These are phyloP conservation scores for Triangularia verruculosa DNA, from an alignment of 2,329 filamentous ascomycete species.

Conservation along the genomic window DNA sequence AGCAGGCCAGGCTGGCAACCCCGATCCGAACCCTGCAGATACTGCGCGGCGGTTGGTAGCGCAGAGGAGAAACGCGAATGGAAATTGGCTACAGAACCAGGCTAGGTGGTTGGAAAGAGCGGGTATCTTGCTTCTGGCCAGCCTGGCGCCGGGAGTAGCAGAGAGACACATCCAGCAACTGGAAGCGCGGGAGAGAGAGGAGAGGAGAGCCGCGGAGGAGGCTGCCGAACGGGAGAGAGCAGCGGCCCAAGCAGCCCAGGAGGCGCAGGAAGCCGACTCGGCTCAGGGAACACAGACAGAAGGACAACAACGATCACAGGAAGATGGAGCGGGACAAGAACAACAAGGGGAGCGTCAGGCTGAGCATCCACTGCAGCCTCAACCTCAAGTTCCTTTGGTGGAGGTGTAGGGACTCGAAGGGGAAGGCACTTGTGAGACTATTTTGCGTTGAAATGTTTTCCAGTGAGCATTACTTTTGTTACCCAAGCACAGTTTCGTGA, in stretches of 20 bases:
- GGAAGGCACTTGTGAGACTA: neutral
- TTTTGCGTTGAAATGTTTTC: neutral
- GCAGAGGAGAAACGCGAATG: constrained; percentile 43
- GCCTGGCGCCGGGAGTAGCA: constrained; percentile 62
- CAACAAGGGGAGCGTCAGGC: neutral
- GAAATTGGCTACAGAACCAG: constrained; percentile 49
- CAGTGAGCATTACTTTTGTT: neutral
- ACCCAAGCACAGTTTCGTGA: neutral
- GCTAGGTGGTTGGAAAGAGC: constrained; percentile 57
- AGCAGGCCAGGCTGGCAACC: constrained; percentile 1
- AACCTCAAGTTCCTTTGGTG: constrained; percentile 9
- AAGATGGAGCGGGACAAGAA: neutral
- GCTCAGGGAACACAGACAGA: neutral
- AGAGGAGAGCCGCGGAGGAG: constrained; percentile 44
- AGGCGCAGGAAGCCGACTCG: constrained; percentile 8
- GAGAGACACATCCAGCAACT: constrained; percentile 62
- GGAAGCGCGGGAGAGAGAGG: constrained; percentile 50
- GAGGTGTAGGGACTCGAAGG: constrained; percentile 7
- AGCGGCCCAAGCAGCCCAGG: constrained; percentile 14
- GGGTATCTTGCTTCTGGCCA: constrained; percentile 61
- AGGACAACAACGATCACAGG: neutral
- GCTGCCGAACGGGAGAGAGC: constrained; percentile 37
- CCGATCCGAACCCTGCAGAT: constrained; percentile 45
- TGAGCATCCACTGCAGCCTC: neutral
- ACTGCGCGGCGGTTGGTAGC: constrained; percentile 54